These are phyloP conservation scores for Heimioporus retisporus DNA, from an alignment of 1,284 basidiomycete species.

Conservation along the genomic window DNA sequence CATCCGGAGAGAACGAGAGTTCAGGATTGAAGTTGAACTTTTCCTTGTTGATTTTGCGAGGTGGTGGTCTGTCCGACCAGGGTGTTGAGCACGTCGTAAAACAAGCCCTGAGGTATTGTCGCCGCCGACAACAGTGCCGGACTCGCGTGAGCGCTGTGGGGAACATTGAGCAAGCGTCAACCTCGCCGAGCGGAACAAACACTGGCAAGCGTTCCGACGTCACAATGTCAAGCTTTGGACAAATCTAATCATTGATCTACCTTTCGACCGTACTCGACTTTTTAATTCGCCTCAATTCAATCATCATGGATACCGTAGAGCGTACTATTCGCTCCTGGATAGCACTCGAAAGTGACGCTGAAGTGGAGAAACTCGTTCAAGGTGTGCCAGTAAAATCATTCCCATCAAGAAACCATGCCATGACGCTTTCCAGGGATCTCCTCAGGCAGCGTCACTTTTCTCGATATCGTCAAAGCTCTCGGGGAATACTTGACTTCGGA, in stretches of 20 bases:
- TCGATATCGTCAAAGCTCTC: slow-evolving; percentile 89
- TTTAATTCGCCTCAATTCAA: not conserved
- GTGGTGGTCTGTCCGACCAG: slow-evolving; percentile 24
- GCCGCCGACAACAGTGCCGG: slow-evolving; percentile 31
- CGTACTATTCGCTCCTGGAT: slow-evolving; percentile 82
- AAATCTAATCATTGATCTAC: slow-evolving; percentile 24
- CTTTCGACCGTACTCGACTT: not conserved
- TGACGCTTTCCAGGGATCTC: slow-evolving; percentile 66
- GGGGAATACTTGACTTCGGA: slow-evolving; percentile 91
- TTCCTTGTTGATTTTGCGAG: slow-evolving; percentile 45
- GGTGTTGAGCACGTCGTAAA: slow-evolving; percentile 35
- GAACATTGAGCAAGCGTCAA: slow-evolving; percentile 30
- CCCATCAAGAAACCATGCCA: slow-evolving; percentile 15
- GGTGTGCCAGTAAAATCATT: slow-evolving; percentile 51
- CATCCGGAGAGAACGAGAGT: slow-evolving; percentile 59
- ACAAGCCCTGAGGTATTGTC: slow-evolving; percentile 33
- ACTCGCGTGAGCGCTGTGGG: slow-evolving; percentile 24
- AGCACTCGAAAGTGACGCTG: slow-evolving; percentile 67
- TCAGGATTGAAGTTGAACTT: slow-evolving; percentile 79
- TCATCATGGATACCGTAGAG: slow-evolving; percentile 52
- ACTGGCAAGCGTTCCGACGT: no score
- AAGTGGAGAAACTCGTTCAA: slow-evolving; percentile 68
- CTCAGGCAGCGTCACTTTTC: slow-evolving; percentile 67
- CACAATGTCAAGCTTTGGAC: slow-evolving; percentile 4
- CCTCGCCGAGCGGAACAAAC: slow-evolving; percentile 3